Evolutionary conservation across 441 rosid genomes (phyloP).

Genomic region (Adansonia gregorii): DNA sequence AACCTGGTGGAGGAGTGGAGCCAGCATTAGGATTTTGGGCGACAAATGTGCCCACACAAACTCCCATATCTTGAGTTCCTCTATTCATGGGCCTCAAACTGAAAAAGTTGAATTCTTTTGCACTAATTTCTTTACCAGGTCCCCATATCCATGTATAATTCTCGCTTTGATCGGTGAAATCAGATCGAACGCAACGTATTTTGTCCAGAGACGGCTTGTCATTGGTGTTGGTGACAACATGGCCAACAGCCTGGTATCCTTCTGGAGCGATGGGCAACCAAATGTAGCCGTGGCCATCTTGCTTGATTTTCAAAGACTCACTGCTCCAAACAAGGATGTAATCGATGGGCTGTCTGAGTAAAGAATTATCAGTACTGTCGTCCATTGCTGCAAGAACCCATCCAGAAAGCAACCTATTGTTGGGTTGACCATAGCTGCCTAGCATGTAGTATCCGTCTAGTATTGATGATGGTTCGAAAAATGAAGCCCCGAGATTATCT

Average conservation of each 20-base stretch:
- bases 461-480: conserved; percentile 65
- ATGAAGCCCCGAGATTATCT: conserved; percentile 70
- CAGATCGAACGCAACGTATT: conserved; percentile 69
- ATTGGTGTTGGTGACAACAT: conserved; percentile 58
- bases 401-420: conserved; percentile 57
- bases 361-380: neutral
- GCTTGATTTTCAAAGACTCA: conserved; percentile 57
- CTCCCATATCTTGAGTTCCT: conserved; percentile 54
- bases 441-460: conserved; percentile 61
- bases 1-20: conserved; percentile 30
- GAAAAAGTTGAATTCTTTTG: conserved; percentile 45
- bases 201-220: conserved; percentile 63
- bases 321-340: conserved; percentile 82
- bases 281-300: conserved; percentile 59
- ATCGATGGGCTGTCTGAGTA: conserved; percentile 57
- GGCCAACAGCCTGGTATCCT: conserved; percentile 70
- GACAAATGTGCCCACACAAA: conserved; percentile 61
- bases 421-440: conserved; percentile 74
- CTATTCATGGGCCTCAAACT: conserved; percentile 48
- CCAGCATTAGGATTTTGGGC: conserved; percentile 35
- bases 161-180: conserved; percentile 64
- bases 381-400: conserved; percentile 65
- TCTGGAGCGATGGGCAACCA: conserved; percentile 74
- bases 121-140: conserved; percentile 22
- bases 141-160: conserved; percentile 67